Base-by-base conservation (phyloP, 768 basidiomycete species). In the Cytidiella melzeri region DNA sequence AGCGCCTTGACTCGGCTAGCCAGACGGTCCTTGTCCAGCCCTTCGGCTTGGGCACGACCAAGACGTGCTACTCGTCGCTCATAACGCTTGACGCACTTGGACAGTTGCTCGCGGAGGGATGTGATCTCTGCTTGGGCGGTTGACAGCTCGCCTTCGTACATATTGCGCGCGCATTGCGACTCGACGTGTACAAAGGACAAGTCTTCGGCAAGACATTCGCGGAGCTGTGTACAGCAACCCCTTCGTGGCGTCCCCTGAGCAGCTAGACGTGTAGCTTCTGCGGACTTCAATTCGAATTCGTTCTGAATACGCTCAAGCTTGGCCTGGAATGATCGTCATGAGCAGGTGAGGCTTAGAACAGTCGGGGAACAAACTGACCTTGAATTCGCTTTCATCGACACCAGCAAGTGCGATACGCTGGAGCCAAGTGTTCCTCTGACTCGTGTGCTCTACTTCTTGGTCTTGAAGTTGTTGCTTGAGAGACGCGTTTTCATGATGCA, bases 161-260 rank as follows among this genome's bases (percentile, higher is more conserved):
- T 47, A 18, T 42, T 21, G 26, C 51, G 38, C 45, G 34, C 38
- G 41, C 25, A 52, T 4, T 19, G 24, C 19, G 51, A 27, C 45
- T 52, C 51, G 45, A 27, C 38, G 38, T 52, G 45, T 19, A 45
- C 46, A 30, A 52, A 52, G 25, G 15, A 20, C 13, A 52, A 41
- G 45, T 52, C 51, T 18, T 47, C 37, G 7, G 10, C 7, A 45
- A 52, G 47, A 41, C 44, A 47, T 15, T 21, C 30, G 28, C 25
- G 19, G 27, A 46, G 37, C 38, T 45, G 13, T 20, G n/a, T n/a
- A n/a, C n/a, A n/a, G n/a, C n/a, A n/a, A n/a, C n/a, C n/a, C 30
- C 30, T 34, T 30, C 44, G 39, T 20, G 28, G 24, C 24, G 39
- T 18, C 30, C 23, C 6, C 40, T 23, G 24, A 37, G 12, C 23